Percentiles rank a stretch among this genome's conserved stretches.
phyloP scores from a whole-genome alignment of 306 rosid species.

The Purshia tridentata region DNA sequence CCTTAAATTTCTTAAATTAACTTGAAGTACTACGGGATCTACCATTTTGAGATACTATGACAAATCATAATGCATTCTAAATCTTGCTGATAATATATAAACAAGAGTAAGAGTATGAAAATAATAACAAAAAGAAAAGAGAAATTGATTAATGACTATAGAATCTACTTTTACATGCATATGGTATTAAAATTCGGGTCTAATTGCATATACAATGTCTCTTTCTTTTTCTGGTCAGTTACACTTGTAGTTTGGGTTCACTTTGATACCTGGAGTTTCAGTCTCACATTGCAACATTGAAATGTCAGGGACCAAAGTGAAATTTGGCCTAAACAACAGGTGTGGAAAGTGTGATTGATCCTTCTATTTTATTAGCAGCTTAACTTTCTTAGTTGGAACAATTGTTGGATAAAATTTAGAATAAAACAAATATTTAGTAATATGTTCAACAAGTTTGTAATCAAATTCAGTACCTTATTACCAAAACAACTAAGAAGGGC shows the following conservation, averaged over 20 bases:
- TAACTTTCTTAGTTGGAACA: neutral
- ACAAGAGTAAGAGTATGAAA: neutral
- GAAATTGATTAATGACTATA: neutral
- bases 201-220: neutral
- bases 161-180: neutral
- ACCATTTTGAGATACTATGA: neutral
- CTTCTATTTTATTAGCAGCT: neutral
- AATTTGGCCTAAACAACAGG: too few species aligned
- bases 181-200: neutral
- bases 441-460: neutral
- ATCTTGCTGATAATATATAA: neutral
- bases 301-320: too few species aligned
- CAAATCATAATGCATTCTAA: neutral
- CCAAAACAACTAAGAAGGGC: constrained; percentile 56
- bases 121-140: neutral
- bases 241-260: too few species aligned
- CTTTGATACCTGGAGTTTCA: too few species aligned
- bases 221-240: neutral
- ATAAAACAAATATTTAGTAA: neutral
- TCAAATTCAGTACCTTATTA: constrained; percentile 44
- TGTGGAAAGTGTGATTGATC: too few species aligned
- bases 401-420: neutral
- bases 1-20: neutral
- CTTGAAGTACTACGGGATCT: neutral
- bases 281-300: too few species aligned